A percentile compares a stretch with the other conserved stretches of the same genome.
These are phyloP conservation scores for Rossbeevera mucosa DNA, from an alignment of 768 basidiomycete genomes.

Conservation along the genomic window DNA sequence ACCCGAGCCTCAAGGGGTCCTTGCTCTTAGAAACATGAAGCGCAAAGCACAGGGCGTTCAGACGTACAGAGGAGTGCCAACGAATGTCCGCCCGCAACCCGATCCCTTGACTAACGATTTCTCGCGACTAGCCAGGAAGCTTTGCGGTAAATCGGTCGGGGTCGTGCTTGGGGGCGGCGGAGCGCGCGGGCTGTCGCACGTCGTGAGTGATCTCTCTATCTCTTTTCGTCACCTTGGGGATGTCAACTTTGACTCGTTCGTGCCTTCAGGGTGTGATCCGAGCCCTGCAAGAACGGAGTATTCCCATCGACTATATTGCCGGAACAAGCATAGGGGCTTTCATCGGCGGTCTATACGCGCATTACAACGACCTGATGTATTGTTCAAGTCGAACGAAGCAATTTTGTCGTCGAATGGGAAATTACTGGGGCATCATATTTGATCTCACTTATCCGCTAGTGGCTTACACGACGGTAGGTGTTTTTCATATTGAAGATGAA, in stretches of 20 bases:
- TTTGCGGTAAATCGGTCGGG: conserved; percentile 92
- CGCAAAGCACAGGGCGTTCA: conserved; percentile 89
- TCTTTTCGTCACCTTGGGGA: conserved; percentile 7
- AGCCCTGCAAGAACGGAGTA: conserved; percentile 85
- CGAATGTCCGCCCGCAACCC: conserved; percentile 64
- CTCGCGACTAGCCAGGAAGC: conserved; percentile 80
- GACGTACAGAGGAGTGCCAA: conserved; percentile 69
- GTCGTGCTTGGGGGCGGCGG: conserved; percentile 97
- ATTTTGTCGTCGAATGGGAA: conserved; percentile 88
- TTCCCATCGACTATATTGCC: conserved; percentile 92
- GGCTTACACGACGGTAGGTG: conserved; percentile 65
- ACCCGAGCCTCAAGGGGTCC: conserved; percentile 85
- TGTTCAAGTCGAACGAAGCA: conserved; percentile 84
- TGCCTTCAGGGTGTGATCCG: conserved; percentile 75
- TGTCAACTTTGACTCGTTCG: conserved; percentile 4
- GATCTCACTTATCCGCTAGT: conserved; percentile 83
- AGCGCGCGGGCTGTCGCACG: conserved; percentile 79
- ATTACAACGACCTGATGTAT: conserved; percentile 87
- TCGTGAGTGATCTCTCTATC: conserved; percentile 41
- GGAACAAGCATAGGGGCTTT: conserved; percentile 93
- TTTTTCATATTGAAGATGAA: conserved; percentile 1
- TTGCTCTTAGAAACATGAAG: conserved; percentile 86
- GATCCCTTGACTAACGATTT: conserved; percentile 89
- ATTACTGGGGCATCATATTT: conserved; percentile 88
- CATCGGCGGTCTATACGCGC: conserved; percentile 91